These are phyloP conservation scores for Protomyces arabidopsidicola DNA, from an alignment of 1,139 yeast genomes.

Conservation along the genomic window DNA sequence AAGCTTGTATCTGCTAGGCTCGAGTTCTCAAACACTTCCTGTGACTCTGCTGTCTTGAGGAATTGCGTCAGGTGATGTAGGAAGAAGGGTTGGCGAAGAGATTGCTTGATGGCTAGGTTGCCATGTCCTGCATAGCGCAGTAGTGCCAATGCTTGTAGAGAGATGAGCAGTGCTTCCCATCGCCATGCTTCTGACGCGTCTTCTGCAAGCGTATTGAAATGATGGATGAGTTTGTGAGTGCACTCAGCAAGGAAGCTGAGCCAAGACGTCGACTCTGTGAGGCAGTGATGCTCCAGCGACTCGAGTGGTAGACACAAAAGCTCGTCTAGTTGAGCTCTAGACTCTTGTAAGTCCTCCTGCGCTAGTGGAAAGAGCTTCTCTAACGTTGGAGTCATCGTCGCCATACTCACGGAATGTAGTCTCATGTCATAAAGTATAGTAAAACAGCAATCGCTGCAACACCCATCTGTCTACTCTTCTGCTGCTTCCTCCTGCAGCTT, in stretches of 20 bases:
- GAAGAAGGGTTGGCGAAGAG: neutral
- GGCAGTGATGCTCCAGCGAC: neutral
- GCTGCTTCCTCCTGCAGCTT: slow-evolving; percentile 6
- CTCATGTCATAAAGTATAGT: neutral
- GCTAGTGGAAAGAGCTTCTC: neutral
- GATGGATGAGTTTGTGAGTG: neutral
- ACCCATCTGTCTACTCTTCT: neutral
- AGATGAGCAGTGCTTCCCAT: neutral
- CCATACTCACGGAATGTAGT: neutral
- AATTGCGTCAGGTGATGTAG: neutral
- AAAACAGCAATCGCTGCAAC: neutral
- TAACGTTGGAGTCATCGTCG: neutral
- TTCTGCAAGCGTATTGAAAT: neutral
- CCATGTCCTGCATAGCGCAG: neutral
- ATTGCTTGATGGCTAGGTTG: neutral
- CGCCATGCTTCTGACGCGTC: neutral
- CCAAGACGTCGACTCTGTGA: neutral
- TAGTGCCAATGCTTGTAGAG: neutral
- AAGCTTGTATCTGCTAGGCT: neutral
- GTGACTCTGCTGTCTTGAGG: neutral
- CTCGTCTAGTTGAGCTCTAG: neutral
- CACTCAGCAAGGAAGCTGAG: neutral
- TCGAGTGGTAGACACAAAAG: neutral
- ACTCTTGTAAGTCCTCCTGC: neutral
- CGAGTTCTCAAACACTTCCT: neutral